Evolutionary conservation across 2,329 filamentous ascomycete species (phyloP), one percentile per base, ranked within the genome.

Genomic region (Colletotrichum brevisporum): DNA sequence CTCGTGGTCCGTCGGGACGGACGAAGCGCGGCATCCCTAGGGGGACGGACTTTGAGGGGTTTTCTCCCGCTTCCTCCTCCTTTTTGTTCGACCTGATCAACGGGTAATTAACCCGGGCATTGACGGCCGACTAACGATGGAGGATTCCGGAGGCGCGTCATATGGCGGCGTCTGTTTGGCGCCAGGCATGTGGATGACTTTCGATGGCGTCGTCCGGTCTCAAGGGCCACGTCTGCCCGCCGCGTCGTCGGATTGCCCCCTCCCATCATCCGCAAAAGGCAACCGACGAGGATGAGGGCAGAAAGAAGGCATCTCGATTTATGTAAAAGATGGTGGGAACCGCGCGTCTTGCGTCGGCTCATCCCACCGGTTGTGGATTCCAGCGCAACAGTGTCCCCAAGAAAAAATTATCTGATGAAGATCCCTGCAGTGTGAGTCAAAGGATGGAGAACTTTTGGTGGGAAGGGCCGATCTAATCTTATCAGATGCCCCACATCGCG

Each of bases 401-500:
- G 60, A 56, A 51, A 36, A 47, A 54, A 61, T 69, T 69, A 67
- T 69, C 67, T 67, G 67, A 69, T 69, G 52, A n/a, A 47, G 27
- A 69, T 57, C 67, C 67, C 55, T 69, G 67, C 24, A 26, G 43
- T 61, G 45, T 69, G 67, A 69, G 67, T 69, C 67, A 67, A 60
- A 66, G 43, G 55, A 69, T 59, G 56, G 62, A 45, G 51, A 56
- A 43, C 45, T 47, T 52, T 56, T 36, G 13, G 62, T 36, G 62
- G 55, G 67, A 69, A 67, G 56, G 26, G 48, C 62, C 63, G 67
- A 69, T 69, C 62, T 69, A 69, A 69, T 69, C 67, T 69, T 69
- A 69, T 69, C 67, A 61, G 67, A 69, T 69, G 67, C 63, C 67
- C 67, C 67, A 69, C 16, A 45, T 31, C 2, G 3, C 6, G 6